Evolutionary conservation across 2,329 filamentous ascomycete genomes (phyloP), one percentile per base, ranked within the genome.

Genomic region (Phialophora chinensis): DNA sequence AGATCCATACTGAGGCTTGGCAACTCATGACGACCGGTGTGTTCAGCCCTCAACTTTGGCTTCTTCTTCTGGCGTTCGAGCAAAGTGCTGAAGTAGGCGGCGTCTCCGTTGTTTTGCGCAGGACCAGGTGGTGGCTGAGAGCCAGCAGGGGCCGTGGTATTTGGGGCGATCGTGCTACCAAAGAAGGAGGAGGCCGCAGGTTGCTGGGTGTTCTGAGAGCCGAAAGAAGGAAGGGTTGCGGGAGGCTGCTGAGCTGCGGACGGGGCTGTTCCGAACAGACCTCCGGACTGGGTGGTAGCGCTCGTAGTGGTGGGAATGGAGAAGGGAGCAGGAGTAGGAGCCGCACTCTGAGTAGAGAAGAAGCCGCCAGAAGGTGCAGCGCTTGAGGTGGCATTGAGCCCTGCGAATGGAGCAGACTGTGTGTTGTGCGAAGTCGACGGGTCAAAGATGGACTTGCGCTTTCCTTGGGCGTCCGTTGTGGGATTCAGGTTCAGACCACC

Each of bases 1-100:
- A 99, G 85, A 25, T 95, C 94, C 62, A 99, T 86, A 79, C 98
- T 93, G 71, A 99, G 85, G 74, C 89, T 91, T 6, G 95, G 94
- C 54, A 99, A 85, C 67, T 97, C 92, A 72, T 91, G 87, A 63
- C 79, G 80, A 63, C 73, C 78, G 56, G 75, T 77, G 23, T 62
- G 61, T 12, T 71, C 65, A 4, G 78, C 78, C 17, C 86, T 86
- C 71, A 88, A 87, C 71, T 89, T 85, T 60, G 88, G 86, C 69
- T 92, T 88, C 77, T 89, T 89, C 75, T 85, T 87, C 42, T 86
- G 85, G 66, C 87, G 84, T 74, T 90, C 87, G 25, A 90, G 77
- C 42, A 90, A 75, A 69, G 86, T 87, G 72, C 88, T 87, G 74
- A 89, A 90, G 72, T 88, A 88, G 0, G 86, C 86, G 31, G 86